These are phyloP conservation scores for Tylopilus balloui DNA, from an alignment of 768 basidiomycete genomes.

Conservation along the genomic window DNA sequence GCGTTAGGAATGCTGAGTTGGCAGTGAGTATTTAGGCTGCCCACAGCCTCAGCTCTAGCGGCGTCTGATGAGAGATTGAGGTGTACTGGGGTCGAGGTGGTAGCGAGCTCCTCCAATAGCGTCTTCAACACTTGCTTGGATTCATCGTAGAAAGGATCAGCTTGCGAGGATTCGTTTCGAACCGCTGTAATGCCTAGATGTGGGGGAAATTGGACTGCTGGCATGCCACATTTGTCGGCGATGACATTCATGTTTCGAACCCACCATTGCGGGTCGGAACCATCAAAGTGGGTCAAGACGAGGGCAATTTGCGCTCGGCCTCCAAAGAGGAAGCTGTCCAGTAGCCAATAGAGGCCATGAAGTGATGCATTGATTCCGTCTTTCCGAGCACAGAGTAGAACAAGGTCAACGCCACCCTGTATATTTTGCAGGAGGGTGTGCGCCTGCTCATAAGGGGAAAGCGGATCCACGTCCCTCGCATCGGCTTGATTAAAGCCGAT, in stretches of 20 bases:
- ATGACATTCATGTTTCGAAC: conserved; percentile 14
- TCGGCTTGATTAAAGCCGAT: conserved; percentile 8
- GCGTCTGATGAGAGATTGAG: not conserved
- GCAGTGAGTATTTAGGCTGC: too few species aligned
- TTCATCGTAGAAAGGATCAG: too few species aligned
- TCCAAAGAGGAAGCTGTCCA: conserved; percentile 33
- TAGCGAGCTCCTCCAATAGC: not conserved
- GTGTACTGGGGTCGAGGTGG: too few species aligned
- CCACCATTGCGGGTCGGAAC: conserved; percentile 25
- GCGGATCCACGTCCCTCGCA: not conserved
- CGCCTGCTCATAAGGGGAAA: conserved; percentile 16
- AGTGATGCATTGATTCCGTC: conserved; percentile 27
- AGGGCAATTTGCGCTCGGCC: conserved; percentile 31
- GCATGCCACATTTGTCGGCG: conserved; percentile 12
- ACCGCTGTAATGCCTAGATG: not conserved
- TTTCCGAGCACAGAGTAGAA: conserved; percentile 33
- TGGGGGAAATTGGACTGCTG: not conserved
- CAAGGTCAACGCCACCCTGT: conserved; percentile 30
- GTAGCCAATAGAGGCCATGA: conserved; percentile 30
- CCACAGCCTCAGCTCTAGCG: too few species aligned
- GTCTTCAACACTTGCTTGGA: too few species aligned
- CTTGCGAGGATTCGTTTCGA: not conserved
- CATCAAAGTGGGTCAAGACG: conserved; percentile 33
- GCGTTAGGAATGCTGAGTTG: not conserved
- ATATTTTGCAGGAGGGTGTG: conserved; percentile 27